These are phyloP conservation scores for Heliophila coronopifolia DNA, from an alignment of 441 rosid species.

Conservation along the genomic window DNA sequence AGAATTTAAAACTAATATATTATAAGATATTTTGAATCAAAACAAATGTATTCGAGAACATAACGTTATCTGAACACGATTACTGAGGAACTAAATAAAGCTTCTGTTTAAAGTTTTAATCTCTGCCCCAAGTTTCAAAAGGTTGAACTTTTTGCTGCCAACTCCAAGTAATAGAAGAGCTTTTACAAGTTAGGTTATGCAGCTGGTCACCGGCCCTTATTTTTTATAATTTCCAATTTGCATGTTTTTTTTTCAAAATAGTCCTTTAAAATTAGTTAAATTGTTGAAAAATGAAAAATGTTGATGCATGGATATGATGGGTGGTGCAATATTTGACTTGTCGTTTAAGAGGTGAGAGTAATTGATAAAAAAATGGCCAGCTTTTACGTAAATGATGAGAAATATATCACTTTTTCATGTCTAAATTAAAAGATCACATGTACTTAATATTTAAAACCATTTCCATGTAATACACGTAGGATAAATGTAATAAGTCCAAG, in stretches of 20 bases:
- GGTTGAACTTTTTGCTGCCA: conserved; percentile 19
- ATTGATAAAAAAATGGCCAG: background rate
- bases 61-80: conserved; percentile 17
- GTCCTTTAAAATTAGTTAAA: background rate
- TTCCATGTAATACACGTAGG: no score
- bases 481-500: no score
- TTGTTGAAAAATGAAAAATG: background rate
- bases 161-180: conserved; percentile 10
- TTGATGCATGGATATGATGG: background rate
- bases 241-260: conserved; percentile 2
- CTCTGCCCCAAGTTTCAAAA: conserved; percentile 5
- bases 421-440: no score
- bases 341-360: background rate
- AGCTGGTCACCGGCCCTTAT: conserved; percentile 26
- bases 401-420: no score
- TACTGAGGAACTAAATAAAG: conserved; percentile 2
- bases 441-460: no score
- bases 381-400: conserved; percentile 2
- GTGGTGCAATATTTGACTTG: conserved; percentile 1
- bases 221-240: background rate
- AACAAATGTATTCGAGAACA: background rate
- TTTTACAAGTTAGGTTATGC: conserved; percentile 28
- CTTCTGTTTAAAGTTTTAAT: background rate
- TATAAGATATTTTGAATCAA: background rate
- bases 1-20: background rate